Conservation (phyloP, 768 basidiomycete genomes). For the Podaxis sp. region DNA sequence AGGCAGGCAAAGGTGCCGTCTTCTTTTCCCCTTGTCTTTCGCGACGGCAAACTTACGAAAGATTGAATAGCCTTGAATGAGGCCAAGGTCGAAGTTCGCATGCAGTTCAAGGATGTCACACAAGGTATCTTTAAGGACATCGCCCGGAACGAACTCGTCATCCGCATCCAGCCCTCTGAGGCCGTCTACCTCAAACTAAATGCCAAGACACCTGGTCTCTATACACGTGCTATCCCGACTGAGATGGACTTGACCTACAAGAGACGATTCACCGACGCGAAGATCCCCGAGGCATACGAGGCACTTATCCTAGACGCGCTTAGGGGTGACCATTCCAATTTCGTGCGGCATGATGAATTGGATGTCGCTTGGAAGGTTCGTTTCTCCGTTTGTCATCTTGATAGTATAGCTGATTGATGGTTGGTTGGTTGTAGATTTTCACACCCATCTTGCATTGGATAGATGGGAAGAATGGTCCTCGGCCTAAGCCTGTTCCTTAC, state of each 20-base stretch:
- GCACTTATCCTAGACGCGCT: conserved; percentile 93
- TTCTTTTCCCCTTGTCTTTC: background rate
- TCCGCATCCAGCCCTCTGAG: conserved; percentile 95
- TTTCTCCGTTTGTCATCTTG: conserved; percentile 1
- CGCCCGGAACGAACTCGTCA: conserved; percentile 93
- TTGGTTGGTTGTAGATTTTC: conserved; percentile 61
- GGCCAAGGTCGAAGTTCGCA: conserved; percentile 96
- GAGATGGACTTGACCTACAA: conserved; percentile 99
- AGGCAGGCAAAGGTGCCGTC: conserved; percentile 88
- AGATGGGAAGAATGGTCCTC: conserved; percentile 67
- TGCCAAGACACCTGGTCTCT: conserved; percentile 88
- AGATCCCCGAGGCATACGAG: conserved; percentile 97
- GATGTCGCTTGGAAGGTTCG: conserved; percentile 96
- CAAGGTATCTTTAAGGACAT: conserved; percentile 97
- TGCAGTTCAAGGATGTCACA: conserved; percentile 98
- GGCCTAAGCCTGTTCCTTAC: conserved; percentile 75
- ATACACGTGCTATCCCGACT: conserved; percentile 87
- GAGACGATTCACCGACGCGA: conserved; percentile 83
- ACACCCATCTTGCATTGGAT: conserved; percentile 96
- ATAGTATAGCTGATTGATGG: background rate
- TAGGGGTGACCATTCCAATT: conserved; percentile 99
- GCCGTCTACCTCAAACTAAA: conserved; percentile 98
- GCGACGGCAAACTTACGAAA: conserved; percentile 5
- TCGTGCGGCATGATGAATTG: conserved; percentile 96
- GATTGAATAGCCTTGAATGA: conserved; percentile 80